phyloP scores from a whole-genome alignment of 805 yeast genomes.

The Blastobotrys robertii region DNA sequence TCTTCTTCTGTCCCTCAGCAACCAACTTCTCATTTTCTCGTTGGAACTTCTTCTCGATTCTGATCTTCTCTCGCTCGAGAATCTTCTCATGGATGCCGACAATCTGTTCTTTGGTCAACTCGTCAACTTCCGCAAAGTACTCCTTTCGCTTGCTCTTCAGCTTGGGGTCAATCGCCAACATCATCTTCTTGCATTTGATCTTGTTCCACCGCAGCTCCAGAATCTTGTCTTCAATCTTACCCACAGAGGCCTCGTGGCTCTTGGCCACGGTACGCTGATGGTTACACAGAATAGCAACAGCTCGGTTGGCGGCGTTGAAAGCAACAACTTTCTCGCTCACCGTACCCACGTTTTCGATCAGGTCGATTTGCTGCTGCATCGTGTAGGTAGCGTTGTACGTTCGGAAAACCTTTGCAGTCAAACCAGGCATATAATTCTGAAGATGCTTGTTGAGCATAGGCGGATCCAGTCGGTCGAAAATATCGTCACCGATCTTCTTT shows the following conservation, averaged over 20 bases:
- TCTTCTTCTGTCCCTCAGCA: constrained; percentile 44
- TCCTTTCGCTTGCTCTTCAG: constrained; percentile 40
- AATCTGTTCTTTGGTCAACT: constrained; percentile 56
- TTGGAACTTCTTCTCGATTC: constrained; percentile 50
- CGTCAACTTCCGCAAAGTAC: constrained; percentile 60
- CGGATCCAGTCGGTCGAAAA: constrained; percentile 87
- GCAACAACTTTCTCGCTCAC: constrained; percentile 78
- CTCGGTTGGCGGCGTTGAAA: constrained; percentile 90
- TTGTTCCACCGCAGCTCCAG: constrained; percentile 81
- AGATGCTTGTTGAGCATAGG: constrained; percentile 72
- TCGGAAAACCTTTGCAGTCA: constrained; percentile 95
- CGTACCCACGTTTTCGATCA: constrained; percentile 78
- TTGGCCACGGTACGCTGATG: constrained; percentile 91
- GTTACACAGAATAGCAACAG: constrained; percentile 92
- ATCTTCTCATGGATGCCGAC: constrained; percentile 47
- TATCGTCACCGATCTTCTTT: constrained; percentile 82
- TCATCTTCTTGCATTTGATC: constrained; percentile 60
- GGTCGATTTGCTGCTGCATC: constrained; percentile 88
- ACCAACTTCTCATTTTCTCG: constrained; percentile 69
- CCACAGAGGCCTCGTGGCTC: constrained; percentile 71
- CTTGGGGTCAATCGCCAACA: constrained; percentile 52
- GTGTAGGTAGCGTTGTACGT: constrained; percentile 94
- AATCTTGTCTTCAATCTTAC: constrained; percentile 65
- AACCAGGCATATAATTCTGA: constrained; percentile 83
- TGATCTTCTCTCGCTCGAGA: constrained; percentile 57